Percentiles rank a stretch among this genome's conserved stretches.
phyloP scores from a whole-genome alignment of 495 filamentous ascomycete genomes.

The Penicillium canariense region DNA sequence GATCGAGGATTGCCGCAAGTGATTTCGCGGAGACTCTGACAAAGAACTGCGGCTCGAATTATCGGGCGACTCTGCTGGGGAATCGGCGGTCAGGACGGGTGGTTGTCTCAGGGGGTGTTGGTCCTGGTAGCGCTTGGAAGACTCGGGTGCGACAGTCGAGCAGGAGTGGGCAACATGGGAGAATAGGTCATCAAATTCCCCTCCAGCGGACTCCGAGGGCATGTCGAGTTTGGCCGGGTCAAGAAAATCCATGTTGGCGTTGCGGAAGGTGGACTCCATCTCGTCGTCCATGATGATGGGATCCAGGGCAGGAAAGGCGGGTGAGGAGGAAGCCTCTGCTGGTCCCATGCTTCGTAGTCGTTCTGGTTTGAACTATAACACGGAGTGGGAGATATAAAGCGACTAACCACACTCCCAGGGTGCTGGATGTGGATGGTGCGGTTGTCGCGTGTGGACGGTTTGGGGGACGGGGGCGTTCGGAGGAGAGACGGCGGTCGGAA shows the following conservation, averaged over 20 bases:
- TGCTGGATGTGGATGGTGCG: background rate
- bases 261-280: slow-evolving; percentile 43
- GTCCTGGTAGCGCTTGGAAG: slow-evolving; percentile 33
- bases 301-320: slow-evolving; percentile 42
- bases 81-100: slow-evolving; percentile 36
- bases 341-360: slow-evolving; percentile 40
- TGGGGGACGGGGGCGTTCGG: slow-evolving; percentile 6
- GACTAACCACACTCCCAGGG: slow-evolving; percentile 11
- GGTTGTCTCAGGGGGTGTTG: slow-evolving; percentile 38
- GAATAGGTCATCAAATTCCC: slow-evolving; percentile 46
- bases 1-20: slow-evolving; percentile 39
- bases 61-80: slow-evolving; percentile 44
- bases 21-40: slow-evolving; percentile 43
- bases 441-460: slow-evolving; percentile 20
- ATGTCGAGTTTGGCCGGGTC: slow-evolving; percentile 38
- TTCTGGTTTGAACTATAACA: background rate
- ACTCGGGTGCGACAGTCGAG: slow-evolving; percentile 28
- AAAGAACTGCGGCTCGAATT: slow-evolving; percentile 45
- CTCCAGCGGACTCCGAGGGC: slow-evolving; percentile 38
- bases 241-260: slow-evolving; percentile 45
- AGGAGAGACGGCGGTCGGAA: slow-evolving; percentile 1
- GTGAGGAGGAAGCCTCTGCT: slow-evolving; percentile 38
- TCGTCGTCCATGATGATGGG: slow-evolving; percentile 49
- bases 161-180: slow-evolving; percentile 32
- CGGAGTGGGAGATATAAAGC: slow-evolving; percentile 6